These are phyloP conservation scores for Phialophora tarda DNA, from an alignment of 2,329 filamentous ascomycete genomes.

Conservation along the genomic window DNA sequence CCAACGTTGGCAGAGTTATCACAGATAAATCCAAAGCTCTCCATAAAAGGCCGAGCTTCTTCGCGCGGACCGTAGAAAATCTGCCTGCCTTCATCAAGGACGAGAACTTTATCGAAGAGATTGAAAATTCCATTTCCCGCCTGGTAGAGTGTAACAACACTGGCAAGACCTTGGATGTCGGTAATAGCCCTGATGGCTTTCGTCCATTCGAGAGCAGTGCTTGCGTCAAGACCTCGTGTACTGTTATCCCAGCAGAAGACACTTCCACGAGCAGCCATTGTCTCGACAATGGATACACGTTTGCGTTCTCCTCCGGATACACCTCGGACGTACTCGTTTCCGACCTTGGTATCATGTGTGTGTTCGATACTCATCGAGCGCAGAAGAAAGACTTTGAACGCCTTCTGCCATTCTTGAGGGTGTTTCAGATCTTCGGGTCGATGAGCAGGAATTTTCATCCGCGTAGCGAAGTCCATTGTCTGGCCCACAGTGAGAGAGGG, in stretches of 20 bases:
- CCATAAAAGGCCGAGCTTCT: slow-evolving; percentile 68
- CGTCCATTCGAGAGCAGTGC: slow-evolving; percentile 66
- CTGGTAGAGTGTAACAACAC: slow-evolving; percentile 71
- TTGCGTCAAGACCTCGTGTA: slow-evolving; percentile 69
- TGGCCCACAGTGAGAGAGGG: slow-evolving; percentile 71
- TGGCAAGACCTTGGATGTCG: slow-evolving; percentile 64
- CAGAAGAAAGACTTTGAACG: slow-evolving; percentile 62
- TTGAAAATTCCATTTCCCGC: slow-evolving; percentile 73
- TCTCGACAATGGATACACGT: slow-evolving; percentile 65
- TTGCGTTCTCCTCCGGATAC: slow-evolving; percentile 68
- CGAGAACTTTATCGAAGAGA: slow-evolving; percentile 72
- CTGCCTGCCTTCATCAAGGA: slow-evolving; percentile 69
- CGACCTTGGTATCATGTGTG: slow-evolving; percentile 57
- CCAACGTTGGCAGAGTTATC: slow-evolving; percentile 66
- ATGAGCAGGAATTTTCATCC: slow-evolving; percentile 61
- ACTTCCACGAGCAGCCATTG: slow-evolving; percentile 49
- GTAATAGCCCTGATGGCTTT: slow-evolving; percentile 69
- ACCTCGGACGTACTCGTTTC: slow-evolving; percentile 64
- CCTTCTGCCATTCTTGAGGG: slow-evolving; percentile 54
- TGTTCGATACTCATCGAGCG: slow-evolving; percentile 61
- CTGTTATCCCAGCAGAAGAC: slow-evolving; percentile 62
- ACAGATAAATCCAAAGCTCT: slow-evolving; percentile 67
- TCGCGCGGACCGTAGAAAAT: slow-evolving; percentile 68
- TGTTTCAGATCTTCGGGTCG: slow-evolving; percentile 47
- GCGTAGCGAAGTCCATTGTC: slow-evolving; percentile 62